These are phyloP conservation scores for Geranium rotundifolium DNA, from an alignment of 345 rosid genomes.

Conservation along the genomic window DNA sequence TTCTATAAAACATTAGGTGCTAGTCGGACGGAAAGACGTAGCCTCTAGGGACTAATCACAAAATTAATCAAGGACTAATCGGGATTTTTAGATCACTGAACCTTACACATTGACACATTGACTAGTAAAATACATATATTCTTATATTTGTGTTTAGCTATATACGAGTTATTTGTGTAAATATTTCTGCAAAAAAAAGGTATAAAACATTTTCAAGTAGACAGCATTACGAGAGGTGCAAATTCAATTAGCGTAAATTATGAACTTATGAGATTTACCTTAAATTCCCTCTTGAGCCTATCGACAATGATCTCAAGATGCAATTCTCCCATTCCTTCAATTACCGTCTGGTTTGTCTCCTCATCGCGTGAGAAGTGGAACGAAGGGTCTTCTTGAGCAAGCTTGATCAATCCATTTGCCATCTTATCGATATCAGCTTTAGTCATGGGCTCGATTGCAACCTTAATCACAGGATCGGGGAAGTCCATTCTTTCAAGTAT, in stretches of 20 bases:
- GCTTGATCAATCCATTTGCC: slow-evolving; percentile 81
- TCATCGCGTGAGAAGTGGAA: slow-evolving; percentile 96
- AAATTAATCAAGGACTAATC: no score
- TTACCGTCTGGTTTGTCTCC: slow-evolving; percentile 92
- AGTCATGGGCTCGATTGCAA: slow-evolving; percentile 94
- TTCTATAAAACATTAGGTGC: no score
- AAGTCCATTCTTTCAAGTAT: slow-evolving; percentile 95
- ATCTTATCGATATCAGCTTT: slow-evolving; percentile 92
- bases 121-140: no score
- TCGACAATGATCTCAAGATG: slow-evolving; percentile 98
- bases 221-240: neutral
- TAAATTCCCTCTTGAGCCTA: slow-evolving; percentile 85
- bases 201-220: neutral
- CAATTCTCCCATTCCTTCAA: slow-evolving; percentile 98
- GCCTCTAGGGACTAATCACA: no score
- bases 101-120: no score
- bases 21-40: no score
- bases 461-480: slow-evolving; percentile 97
- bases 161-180: no score
- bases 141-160: no score
- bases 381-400: slow-evolving; percentile 96
- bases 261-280: slow-evolving; percentile 26
- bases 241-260: no score
- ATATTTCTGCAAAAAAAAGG: neutral
- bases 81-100: no score